phyloP scores from a whole-genome alignment of 2,329 filamentous ascomycete species.

The Byssoonygena ceratinophila region DNA sequence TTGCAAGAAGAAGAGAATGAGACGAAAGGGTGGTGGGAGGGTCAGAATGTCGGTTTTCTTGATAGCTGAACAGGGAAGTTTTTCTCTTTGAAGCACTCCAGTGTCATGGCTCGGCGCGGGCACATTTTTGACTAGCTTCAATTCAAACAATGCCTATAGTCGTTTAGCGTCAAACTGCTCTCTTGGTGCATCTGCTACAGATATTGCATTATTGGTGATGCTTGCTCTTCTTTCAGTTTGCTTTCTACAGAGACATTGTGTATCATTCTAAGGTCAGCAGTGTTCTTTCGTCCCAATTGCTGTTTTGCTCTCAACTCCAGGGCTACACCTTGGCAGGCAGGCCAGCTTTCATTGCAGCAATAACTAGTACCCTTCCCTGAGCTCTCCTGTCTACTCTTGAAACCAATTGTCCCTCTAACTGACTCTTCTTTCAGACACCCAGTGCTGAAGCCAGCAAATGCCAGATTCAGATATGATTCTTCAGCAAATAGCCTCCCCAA shows the following conservation, averaged over 20 bases:
- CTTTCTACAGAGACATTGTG: neutral
- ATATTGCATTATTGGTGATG: neutral
- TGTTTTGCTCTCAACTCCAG: no score
- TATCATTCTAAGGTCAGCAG: neutral
- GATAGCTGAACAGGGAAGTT: constrained; percentile 6
- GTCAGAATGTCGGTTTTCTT: neutral
- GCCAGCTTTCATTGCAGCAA: no score
- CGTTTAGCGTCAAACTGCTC: neutral
- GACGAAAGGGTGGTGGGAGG: neutral
- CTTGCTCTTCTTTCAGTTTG: neutral
- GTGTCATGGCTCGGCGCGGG: constrained; percentile 8
- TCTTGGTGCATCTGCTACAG: neutral
- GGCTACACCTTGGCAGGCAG: no score
- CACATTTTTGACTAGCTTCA: constrained; percentile 5
- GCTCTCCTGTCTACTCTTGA: neutral
- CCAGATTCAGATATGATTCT: no score
- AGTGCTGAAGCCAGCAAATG: neutral
- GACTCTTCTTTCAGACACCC: neutral
- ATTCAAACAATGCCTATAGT: neutral
- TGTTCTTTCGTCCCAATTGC: neutral
- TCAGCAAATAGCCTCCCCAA: no score
- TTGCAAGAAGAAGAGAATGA: neutral
- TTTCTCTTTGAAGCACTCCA: constrained; percentile 9
- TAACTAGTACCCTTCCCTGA: neutral
- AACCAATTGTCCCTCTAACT: neutral